These are phyloP conservation scores for Fusarium sp. DNA, from an alignment of 2,329 filamentous ascomycete genomes.

Conservation along the genomic window DNA sequence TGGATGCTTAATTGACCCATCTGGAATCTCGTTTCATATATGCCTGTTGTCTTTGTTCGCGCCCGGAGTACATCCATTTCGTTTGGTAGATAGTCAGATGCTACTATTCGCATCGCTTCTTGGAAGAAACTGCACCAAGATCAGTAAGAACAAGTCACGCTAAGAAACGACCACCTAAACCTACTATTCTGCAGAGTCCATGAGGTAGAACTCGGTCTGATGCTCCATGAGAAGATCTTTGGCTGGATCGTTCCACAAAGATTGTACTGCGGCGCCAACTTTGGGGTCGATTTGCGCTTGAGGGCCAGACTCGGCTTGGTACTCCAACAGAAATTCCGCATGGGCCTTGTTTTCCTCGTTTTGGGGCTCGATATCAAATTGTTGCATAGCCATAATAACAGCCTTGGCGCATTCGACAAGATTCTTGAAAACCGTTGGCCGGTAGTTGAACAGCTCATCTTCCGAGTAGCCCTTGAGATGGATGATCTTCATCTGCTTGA, in stretches of 20 bases:
- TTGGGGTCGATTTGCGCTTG: slow-evolving; percentile 84
- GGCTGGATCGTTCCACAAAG: slow-evolving; percentile 90
- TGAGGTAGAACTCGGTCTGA: slow-evolving; percentile 97
- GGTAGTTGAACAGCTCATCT: slow-evolving; percentile 93
- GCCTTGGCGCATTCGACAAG: slow-evolving; percentile 96
- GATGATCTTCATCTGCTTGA: slow-evolving; percentile 99
- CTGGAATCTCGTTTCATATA: slow-evolving; percentile 98
- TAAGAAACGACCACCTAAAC: slow-evolving; percentile 51
- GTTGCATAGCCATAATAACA: slow-evolving; percentile 89
- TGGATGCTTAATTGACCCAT: slow-evolving; percentile 99
- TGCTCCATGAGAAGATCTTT: slow-evolving; percentile 88
- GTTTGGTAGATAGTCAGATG: slow-evolving; percentile 87
- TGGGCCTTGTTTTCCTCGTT: slow-evolving; percentile 78
- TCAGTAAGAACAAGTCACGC: slow-evolving; percentile 23
- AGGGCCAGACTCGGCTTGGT: slow-evolving; percentile 90
- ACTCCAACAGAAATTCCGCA: slow-evolving; percentile 85
- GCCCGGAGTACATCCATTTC: slow-evolving; percentile 96
- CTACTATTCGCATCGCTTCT: slow-evolving; percentile 86
- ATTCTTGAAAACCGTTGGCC: slow-evolving; percentile 98
- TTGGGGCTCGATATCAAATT: slow-evolving; percentile 87
- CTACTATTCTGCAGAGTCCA: slow-evolving; percentile 99
- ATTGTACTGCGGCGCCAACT: slow-evolving; percentile 85
- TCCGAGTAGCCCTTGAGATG: slow-evolving; percentile 97
- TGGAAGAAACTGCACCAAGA: slow-evolving; percentile 84
- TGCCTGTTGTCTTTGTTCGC: slow-evolving; percentile 97